A percentile compares a stretch with the other conserved stretches of the same genome.
phyloP scores from a whole-genome alignment of 106 monocot species.

The Allium cepa region DNA sequence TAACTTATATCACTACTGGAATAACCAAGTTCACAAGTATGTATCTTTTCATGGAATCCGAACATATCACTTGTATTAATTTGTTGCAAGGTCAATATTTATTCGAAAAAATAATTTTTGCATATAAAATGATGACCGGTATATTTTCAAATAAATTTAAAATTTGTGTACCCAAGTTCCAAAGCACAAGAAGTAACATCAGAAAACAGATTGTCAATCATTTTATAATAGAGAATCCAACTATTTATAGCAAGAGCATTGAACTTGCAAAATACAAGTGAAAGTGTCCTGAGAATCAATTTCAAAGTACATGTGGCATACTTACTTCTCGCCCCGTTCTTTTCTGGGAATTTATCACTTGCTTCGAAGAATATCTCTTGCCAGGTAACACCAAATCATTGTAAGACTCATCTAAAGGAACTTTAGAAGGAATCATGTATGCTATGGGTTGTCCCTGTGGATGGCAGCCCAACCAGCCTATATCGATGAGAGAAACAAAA shows the following conservation, averaged over 20 bases:
- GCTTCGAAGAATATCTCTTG: slow-evolving; percentile 87
- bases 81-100: too few relatives aligned
- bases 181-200: too few relatives aligned
- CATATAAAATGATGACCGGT: too few relatives aligned
- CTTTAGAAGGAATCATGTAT: slow-evolving; percentile 85
- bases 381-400: slow-evolving; percentile 75
- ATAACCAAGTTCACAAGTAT: too few relatives aligned
- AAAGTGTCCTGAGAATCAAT: neutral
- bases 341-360: slow-evolving; percentile 67
- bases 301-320: slow-evolving; percentile 4
- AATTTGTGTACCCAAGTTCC: too few relatives aligned
- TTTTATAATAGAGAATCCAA: too few relatives aligned
- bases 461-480: slow-evolving; percentile 96
- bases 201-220: too few relatives aligned
- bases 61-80: too few relatives aligned
- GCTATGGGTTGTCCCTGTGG: slow-evolving; percentile 59
- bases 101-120: too few relatives aligned
- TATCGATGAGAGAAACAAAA: neutral
- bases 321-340: slow-evolving; percentile 73
- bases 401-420: slow-evolving; percentile 88
- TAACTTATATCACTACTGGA: too few relatives aligned
- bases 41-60: too few relatives aligned
- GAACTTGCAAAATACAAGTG: neutral
- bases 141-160: too few relatives aligned
- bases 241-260: neutral